phyloP scores from a whole-genome alignment of 2,329 filamentous ascomycete species.

The Sarocladium strictum region DNA sequence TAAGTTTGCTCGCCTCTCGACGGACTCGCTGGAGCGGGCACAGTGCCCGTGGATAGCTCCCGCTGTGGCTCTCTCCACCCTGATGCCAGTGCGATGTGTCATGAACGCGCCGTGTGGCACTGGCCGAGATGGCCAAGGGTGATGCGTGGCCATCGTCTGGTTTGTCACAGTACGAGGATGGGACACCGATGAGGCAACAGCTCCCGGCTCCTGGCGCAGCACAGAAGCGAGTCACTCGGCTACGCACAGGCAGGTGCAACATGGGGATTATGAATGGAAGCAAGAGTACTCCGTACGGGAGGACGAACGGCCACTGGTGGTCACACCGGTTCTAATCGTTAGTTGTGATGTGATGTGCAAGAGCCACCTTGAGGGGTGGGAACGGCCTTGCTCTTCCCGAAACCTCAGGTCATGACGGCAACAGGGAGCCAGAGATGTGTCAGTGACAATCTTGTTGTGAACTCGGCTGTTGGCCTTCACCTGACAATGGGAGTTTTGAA shows the following conservation, averaged over 20 bases:
- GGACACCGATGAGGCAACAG: not conserved
- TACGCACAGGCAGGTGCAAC: not conserved
- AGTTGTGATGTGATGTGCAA: no score
- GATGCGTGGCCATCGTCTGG: not conserved
- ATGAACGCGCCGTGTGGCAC: not conserved
- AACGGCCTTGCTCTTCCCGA: no score
- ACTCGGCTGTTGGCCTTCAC: not conserved
- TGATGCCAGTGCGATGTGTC: not conserved
- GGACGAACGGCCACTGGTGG: not conserved
- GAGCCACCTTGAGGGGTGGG: no score
- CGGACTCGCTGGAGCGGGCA: not conserved
- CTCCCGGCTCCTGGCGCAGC: not conserved
- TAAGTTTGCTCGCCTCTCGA: not conserved
- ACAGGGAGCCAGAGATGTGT: no score
- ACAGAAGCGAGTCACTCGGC: not conserved
- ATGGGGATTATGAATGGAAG: no score
- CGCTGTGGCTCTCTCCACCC: constrained; percentile 6
- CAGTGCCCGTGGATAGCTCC: constrained; percentile 4
- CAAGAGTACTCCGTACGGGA: not conserved
- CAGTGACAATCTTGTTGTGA: not conserved
- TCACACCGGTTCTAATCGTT: no score
- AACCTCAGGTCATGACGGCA: no score
- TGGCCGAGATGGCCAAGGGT: not conserved
- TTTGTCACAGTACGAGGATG: not conserved
- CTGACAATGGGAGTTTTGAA: not conserved